Percentiles rank a stretch among this genome's conserved stretches.
Evolutionary conservation across 495 filamentous ascomycete genomes (phyloP).

Genomic region (Xanthoparmelia taractica): DNA sequence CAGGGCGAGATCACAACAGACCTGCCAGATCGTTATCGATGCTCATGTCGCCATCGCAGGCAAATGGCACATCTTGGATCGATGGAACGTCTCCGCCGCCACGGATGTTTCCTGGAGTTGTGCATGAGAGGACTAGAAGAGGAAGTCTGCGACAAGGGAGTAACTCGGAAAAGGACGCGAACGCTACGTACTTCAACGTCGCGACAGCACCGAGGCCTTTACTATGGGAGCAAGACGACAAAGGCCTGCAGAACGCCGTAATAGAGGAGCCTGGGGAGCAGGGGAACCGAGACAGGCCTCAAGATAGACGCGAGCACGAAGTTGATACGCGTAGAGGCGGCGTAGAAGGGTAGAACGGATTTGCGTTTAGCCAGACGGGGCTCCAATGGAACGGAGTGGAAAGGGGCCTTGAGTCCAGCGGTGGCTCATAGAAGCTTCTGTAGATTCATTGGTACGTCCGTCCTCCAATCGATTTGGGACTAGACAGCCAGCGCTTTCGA

Average conservation of each 20-base stretch:
- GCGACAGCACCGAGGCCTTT: background rate
- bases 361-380: background rate
- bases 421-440: background rate
- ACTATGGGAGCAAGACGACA: constrained; percentile 41
- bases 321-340: background rate
- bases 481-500: background rate
- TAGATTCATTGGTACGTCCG: no score
- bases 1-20: constrained; percentile 19
- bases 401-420: background rate
- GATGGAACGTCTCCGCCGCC: constrained; percentile 45
- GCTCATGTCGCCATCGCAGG: constrained; percentile 20
- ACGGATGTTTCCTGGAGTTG: constrained; percentile 63
- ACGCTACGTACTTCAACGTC: constrained; percentile 12
- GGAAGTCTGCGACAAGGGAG: constrained; percentile 38
- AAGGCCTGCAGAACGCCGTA: constrained; percentile 53
- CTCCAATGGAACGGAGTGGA: background rate
- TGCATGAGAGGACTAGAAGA: constrained; percentile 50
- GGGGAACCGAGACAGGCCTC: constrained; percentile 16
- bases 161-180: constrained; percentile 30
- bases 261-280: constrained; percentile 60
- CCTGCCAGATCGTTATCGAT: constrained; percentile 22
- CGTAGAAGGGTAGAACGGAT: background rate
- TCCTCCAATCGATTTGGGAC: background rate
- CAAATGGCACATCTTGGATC: constrained; percentile 22
- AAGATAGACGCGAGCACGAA: background rate